Conservation (phyloP, 768 basidiomycete species). For the Mycena vulgaris region DNA sequence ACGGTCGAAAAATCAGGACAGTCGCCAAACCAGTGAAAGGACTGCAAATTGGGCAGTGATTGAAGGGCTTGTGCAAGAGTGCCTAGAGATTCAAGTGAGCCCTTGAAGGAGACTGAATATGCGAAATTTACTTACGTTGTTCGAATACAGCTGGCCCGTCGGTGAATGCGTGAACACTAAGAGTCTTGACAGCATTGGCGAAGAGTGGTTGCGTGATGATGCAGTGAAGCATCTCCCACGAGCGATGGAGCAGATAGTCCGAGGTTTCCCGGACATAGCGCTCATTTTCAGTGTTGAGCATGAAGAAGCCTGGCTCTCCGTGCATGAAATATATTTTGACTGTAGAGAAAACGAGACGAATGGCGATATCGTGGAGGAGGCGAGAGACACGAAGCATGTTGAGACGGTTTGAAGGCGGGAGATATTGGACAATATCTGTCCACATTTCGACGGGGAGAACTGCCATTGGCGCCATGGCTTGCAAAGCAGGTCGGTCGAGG, state of each 20-base stretch:
- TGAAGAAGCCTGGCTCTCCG: constrained; percentile 41
- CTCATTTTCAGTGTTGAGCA: constrained; percentile 50
- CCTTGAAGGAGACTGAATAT: background rate
- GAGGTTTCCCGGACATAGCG: constrained; percentile 48
- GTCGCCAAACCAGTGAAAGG: constrained; percentile 57
- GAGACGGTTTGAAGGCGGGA: constrained; percentile 47
- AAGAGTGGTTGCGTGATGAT: constrained; percentile 53
- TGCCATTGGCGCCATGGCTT: background rate
- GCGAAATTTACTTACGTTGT: constrained; percentile 45
- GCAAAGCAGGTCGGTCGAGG: no score
- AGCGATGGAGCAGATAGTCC: constrained; percentile 50
- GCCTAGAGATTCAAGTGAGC: constrained; percentile 43
- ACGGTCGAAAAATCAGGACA: constrained; percentile 49
- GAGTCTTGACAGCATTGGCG: constrained; percentile 51
- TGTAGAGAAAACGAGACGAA: constrained; percentile 52
- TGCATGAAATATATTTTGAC: constrained; percentile 58
- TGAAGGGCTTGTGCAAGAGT: constrained; percentile 51
- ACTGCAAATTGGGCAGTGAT: constrained; percentile 50
- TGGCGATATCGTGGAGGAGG: constrained; percentile 53
- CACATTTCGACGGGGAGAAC: constrained; percentile 56
- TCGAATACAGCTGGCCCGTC: constrained; percentile 56
- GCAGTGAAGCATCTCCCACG: constrained; percentile 58
- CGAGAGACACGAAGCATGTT: constrained; percentile 53
- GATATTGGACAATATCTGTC: constrained; percentile 49
- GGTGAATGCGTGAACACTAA: constrained; percentile 55